Evolutionary conservation across 2,329 filamentous ascomycete species (phyloP).

Genomic region (Trichophyton mentagrophytes): DNA sequence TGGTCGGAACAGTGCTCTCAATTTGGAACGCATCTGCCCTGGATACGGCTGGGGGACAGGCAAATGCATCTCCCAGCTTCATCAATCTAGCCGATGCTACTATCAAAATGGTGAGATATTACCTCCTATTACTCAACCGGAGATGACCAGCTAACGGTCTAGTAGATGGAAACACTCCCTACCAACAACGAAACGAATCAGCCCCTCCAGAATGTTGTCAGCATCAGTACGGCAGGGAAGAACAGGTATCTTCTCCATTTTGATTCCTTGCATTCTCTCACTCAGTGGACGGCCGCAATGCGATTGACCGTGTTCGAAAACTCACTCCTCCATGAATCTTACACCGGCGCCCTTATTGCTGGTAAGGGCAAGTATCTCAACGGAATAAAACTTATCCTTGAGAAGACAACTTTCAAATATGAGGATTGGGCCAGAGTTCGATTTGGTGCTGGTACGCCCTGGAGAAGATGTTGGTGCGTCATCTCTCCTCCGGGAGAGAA

Average conservation of each 20-base stretch:
- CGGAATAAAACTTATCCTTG: slow-evolving; percentile 81
- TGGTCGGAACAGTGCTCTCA: slow-evolving; percentile 87
- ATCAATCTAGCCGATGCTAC: slow-evolving; percentile 96
- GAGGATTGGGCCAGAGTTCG: slow-evolving; percentile 93
- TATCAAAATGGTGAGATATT: slow-evolving; percentile 72
- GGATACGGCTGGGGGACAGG: slow-evolving; percentile 72
- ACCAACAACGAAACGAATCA: slow-evolving; percentile 67
- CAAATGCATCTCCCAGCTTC: slow-evolving; percentile 78
- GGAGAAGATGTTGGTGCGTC: slow-evolving; percentile 94
- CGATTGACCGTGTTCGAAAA: slow-evolving; percentile 91
- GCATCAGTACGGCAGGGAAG: slow-evolving; percentile 85
- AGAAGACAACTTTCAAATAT: slow-evolving; percentile 59
- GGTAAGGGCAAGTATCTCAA: slow-evolving; percentile 84
- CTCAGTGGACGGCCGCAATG: slow-evolving; percentile 93
- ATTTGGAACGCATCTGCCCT: slow-evolving; percentile 91
- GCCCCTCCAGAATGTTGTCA: slow-evolving; percentile 84
- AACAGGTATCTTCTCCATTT: slow-evolving; percentile 95
- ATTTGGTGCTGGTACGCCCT: slow-evolving; percentile 90
- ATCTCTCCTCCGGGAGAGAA: slow-evolving; percentile 89
- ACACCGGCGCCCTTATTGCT: slow-evolving; percentile 88
- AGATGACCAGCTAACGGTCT: slow-evolving; percentile 15
- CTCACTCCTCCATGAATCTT: slow-evolving; percentile 83
- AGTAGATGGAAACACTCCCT: slow-evolving; percentile 73
- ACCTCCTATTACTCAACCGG: slow-evolving; percentile 6
- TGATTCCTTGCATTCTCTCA: slow-evolving; percentile 81